Percentiles rank a stretch among this genome's conserved stretches.
Evolutionary conservation across 208 protist genomes (phyloP).

Genomic region (Zelonia costaricensis): DNA sequence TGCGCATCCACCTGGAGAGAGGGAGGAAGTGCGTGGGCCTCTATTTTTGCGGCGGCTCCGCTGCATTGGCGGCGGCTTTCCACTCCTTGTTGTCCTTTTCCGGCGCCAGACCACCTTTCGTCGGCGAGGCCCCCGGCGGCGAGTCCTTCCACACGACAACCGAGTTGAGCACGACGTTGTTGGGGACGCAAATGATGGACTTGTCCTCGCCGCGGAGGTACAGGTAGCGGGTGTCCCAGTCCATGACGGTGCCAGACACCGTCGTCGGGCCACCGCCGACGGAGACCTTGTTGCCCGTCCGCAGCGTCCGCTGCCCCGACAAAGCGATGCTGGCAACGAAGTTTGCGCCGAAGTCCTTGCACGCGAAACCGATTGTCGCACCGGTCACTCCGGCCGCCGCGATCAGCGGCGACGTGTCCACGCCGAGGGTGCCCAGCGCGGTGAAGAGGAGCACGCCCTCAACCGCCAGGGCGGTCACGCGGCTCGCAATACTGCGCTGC

Average conservation of each 20-base stretch:
- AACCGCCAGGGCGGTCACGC: constrained; percentile 53
- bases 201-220: constrained; percentile 61
- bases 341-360: constrained; percentile 83
- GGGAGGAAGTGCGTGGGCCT: too few species aligned
- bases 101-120: not conserved
- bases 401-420: constrained; percentile 77
- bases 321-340: constrained; percentile 83
- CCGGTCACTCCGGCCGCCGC: constrained; percentile 76
- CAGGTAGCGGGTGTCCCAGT: constrained; percentile 86
- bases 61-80: constrained; percentile 24
- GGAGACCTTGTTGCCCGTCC: constrained; percentile 60
- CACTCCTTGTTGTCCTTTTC: constrained; percentile 32
- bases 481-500: constrained; percentile 74
- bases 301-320: constrained; percentile 54
- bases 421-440: constrained; percentile 65
- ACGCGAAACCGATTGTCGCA: constrained; percentile 85
- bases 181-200: constrained; percentile 63
- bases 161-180: constrained; percentile 78
- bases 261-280: constrained; percentile 48
- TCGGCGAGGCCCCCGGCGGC: not conserved
- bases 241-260: constrained; percentile 50
- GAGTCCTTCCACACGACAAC: constrained; percentile 57
- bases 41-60: constrained; percentile 2
- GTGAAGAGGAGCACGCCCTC: constrained; percentile 64
- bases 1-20: too few species aligned